Evolutionary conservation across 2,329 filamentous ascomycete species (phyloP).

Genomic region (Ustulina deusta): DNA sequence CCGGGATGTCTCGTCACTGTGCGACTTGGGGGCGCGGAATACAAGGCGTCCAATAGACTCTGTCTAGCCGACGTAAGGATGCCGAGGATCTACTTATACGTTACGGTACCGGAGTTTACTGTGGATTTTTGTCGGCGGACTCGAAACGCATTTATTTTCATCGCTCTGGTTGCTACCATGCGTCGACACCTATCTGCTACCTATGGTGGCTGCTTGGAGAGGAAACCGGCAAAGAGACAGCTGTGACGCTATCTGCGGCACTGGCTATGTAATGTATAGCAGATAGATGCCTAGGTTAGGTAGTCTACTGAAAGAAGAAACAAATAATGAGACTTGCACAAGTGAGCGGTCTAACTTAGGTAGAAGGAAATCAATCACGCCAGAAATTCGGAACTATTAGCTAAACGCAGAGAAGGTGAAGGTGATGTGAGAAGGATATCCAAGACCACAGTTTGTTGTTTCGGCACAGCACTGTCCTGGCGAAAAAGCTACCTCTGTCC

Average conservation of each 20-base stretch:
- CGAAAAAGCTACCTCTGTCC: conserved; percentile 1
- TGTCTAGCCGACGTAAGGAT: not conserved
- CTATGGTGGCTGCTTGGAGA: not conserved
- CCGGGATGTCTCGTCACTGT: conserved; percentile 32
- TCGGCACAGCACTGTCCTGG: not conserved
- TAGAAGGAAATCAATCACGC: conserved; percentile 1
- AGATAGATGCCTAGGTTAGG: not conserved
- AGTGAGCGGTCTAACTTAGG: not conserved
- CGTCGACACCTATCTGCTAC: not conserved
- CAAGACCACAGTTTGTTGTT: conserved; percentile 2
- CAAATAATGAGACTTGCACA: conserved; percentile 23
- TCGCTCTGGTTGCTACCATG: not conserved
- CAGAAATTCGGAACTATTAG: not conserved
- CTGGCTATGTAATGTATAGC: not conserved
- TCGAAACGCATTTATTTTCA: not conserved
- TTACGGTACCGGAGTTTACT: too few species aligned
- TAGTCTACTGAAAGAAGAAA: conserved; percentile 22
- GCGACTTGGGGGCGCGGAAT: conserved; percentile 14
- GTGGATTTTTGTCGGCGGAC: not conserved
- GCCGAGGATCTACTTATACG: not conserved
- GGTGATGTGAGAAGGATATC: not conserved
- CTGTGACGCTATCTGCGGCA: not conserved
- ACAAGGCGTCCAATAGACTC: conserved; percentile 32
- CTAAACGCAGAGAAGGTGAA: not conserved
- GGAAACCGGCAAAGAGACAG: not conserved